Evolutionary conservation across 2,329 filamentous ascomycete species (phyloP), one percentile per base, ranked within the genome.

Genomic region (Epicoccum nigrum): DNA sequence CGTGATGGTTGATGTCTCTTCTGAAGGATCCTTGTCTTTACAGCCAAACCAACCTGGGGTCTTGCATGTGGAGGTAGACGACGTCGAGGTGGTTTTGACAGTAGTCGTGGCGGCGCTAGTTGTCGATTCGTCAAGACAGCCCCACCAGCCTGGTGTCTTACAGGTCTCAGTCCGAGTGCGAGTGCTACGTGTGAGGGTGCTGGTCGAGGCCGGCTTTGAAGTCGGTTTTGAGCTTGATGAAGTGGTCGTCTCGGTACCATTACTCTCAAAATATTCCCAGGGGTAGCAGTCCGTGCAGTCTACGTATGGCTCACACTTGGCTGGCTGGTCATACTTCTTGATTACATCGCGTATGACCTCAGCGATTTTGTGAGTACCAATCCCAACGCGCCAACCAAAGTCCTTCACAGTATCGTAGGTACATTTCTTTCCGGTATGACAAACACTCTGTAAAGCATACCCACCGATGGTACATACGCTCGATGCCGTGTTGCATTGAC

Each of bases 181-280:
- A 4, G 54, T 56, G 9, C 58, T 59, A 74, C 35, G 51, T 3
- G 40, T 48, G 7, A 48, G 44, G 3, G 85, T 88, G 34, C 82
- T 82, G 2, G 83, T 85, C 2, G 81, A 80, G 2, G 45, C 71
- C 0, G 70, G 81, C 3, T 84, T 79, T 0, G 81, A 80, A 2
- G 45, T 71, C 0, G 70, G 81, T 2, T 84, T 79, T 0, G 37
- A 31, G 7, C 71, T 80, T 0, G 85, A 85, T 6, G 72, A 70
- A 2, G 87, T 89, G 0, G 86, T 91, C 1, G 81, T 82, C 57
- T 92, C 88, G 1, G 89, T 94, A 23, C 89, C 89, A 69, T 97
- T 97, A 71, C 92, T 96, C 73, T 92, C 88, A 68, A 90, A 95
- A 79, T 92, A 96, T 67, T 96, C 95, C 94, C 94, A 97, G 48